Evolutionary conservation across 441 rosid genomes (phyloP), one percentile per base, ranked within the genome.

Genomic region (Lepidium campestre): DNA sequence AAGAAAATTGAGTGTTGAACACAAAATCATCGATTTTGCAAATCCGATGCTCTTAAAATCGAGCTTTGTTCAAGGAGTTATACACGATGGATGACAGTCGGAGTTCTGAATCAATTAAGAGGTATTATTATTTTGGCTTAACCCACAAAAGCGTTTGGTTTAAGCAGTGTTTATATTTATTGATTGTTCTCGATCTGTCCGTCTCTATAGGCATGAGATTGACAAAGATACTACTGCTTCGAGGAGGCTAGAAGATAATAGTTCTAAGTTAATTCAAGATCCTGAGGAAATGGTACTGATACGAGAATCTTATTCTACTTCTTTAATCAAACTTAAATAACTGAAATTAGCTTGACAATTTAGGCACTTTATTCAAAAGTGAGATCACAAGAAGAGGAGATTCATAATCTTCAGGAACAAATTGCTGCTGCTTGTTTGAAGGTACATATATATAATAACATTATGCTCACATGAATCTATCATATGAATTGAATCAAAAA

Each of bases 371-470:
- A 83, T 75, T 77, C 83, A 47, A 85, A 77, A 65, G 76, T 71
- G 53, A 84, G 77, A 75, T 83, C 89, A 52, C 92, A 82, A 36
- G 84, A 85, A 72, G 88, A 81, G 71, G 96, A 94, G 81, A 91
- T 91, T 57, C 92, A 79, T 44, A 78, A 25, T 75, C 97, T 94
- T n/a, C 95, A 85, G 13, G 79, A 89, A 78, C 87, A 87, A 78
- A 79, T 94, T 68, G 82, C 88, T 34, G 72, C 77, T 75, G 91
- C 96, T 29, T 84, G 82, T 62, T 68, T 89, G 39, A 94, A 83
- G 93, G 99, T 94, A 71, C 67, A 60, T 41, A 37, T 32, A 68
- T 9, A 73, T 39, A 18, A 10, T 2, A 47, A 19, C 50, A 29
- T 22, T 18, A 65, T 57, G 66, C 39, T 57, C 20, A 10, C 9